Evolutionary conservation across 116 monocot species (phyloP), one percentile per base, ranked within the genome.

Genomic region (Dioscorea cayenensis): DNA sequence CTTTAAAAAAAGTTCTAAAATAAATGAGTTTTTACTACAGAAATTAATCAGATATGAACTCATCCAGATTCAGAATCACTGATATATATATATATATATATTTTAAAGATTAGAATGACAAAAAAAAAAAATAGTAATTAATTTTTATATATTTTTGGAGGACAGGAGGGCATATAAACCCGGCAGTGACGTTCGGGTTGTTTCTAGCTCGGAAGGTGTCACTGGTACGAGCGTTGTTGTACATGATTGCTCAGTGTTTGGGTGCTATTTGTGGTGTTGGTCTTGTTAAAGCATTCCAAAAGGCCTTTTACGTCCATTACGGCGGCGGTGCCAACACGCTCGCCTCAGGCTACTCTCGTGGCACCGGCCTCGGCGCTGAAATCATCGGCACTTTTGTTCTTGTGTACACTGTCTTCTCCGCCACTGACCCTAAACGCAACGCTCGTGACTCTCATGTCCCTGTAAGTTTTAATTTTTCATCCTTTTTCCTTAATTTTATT

Each of bases 371-470:
- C 50, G 91, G 70, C 17, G 62, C 62, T 3, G 92, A 92, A 81
- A 92, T 88, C 75, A 79, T 92, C 73, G 92, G 92, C 70, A 92
- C 88, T 62, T 91, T 91, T 70, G 83, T 91, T 51, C 91, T 91
- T 35, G 90, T 91, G 75, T 91, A 91, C 90, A 84, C 83, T 64
- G 91, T 91, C 75, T 85, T 91, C 83, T 85, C 92, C 37, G 92
- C 92, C 82, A 92, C 89, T 69, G 92, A 92, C 66, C 89, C 89
- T 36, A 92, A 92, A 76, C 81, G 89, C 72, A 92, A 51, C 68
- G 92, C 92, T 50, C 88, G 88, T 36, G 88, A 88, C 66, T 82
- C 84, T 32, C 82, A 84, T 68, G 75, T 88, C 43, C 88, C 88
- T 12, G 69, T 69, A 67, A 0, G 49, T 43, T n/a, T 43, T 32